Evolutionary conservation across 1,139 yeast species (phyloP), one percentile per base, ranked within the genome.

Genomic region (Pichia sp.): DNA sequence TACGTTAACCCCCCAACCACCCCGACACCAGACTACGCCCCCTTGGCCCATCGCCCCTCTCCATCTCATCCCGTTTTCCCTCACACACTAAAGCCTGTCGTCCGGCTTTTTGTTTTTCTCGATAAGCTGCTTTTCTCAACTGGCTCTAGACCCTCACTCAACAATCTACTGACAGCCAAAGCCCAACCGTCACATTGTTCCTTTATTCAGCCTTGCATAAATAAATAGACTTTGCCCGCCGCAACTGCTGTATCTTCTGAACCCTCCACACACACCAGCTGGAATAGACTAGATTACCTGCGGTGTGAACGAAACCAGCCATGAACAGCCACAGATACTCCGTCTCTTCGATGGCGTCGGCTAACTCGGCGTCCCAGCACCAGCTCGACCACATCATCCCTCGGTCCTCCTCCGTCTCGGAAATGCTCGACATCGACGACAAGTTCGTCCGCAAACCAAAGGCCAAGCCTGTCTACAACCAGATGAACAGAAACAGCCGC

Each of bases 371-470:
- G 5, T 47, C 60, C 5, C 38, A 54, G 8, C 46, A 49, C 2
- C 34, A 47, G 7, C 40, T 50, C 6, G 26, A 54, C 16, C 31
- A 55, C 31, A 50, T 52, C 5, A 32, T 66, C 29, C 68, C 70
- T 8, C 63, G 79, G 57, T 69, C 69, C 45, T 58, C 73, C 50
- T 73, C 79, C 6, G 78, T 54, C 1, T 41, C 49, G 2, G 60
- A 56, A 8, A 58, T 58, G 56, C 36, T 76, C 49, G 61, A 66
- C 13, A 61, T 77, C 44, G 81, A 78, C 29, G 70, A 68, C 42
- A 71, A 70, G 59, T 76, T 79, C 58, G 60, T 63, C 32, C 72
- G 72, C 54, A 72, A 69, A 54, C 59, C 73, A 29, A 62, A 71
- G 45, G 8, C 16, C 6, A 70, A 72, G 23, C 54, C 56, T 8